Evolutionary conservation across 345 rosid genomes (phyloP), one percentile per base, ranked within the genome.

Genomic region (Sapria himalayana): DNA sequence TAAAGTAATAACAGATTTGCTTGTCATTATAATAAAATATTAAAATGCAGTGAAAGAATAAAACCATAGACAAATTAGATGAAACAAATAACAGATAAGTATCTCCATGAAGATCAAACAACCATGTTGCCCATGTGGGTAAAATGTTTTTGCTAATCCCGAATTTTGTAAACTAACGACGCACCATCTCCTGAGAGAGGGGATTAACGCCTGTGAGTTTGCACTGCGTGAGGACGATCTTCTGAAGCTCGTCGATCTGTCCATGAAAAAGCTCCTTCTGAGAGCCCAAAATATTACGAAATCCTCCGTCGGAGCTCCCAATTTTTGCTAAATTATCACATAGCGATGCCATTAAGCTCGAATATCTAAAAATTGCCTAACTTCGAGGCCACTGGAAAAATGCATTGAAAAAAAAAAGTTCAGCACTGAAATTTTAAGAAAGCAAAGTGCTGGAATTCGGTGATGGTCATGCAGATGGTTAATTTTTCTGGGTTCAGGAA

Each of bases 171-270:
- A 50, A 19, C n/a, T n/a, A n/a, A n/a, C n/a, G 48, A 56, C 74
- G 24, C 52, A 84, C 99, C 99, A 80, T 91, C 50, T 91, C 93
- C 59, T 91, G 95, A 20, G 99, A 76, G 44, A 91, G 95, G 44
- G 96, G 99, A 49, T 91, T 91, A 65, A 67, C 98, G 41, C 98
- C 95, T 29, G 95, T 89, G 50, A 89, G 92, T 40, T 66, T 65
- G 81, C 98, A 89, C 54, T 89, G 98, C 24, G 66, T 64, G 49
- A 84, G 73, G 29, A 91, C 80, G 19, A 91, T 68, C 46, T 62
- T 54, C 50, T 71, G 81, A 16, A 84, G 72, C 60, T 84, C 79
- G 44, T 77, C 78, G 80, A 84, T 66, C 81, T 84, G 96, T 51
- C 67, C 43, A 59, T 73, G 93, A 45, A 91, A 74, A 21, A 84